Base-by-base conservation (phyloP, 345 rosid species). In the Hirschfeldia incana region DNA sequence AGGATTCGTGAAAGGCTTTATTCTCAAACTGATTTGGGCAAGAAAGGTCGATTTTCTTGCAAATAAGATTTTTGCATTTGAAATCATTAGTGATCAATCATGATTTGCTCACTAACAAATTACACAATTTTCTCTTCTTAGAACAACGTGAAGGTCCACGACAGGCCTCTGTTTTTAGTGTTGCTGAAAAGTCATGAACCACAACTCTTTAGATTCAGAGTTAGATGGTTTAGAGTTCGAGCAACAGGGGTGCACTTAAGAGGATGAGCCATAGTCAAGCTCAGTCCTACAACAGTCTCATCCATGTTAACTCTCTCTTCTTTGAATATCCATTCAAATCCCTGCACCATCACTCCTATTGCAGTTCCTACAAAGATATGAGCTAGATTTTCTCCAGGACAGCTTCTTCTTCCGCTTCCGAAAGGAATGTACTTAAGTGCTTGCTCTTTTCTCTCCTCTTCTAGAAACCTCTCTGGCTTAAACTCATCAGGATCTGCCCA, bases 281-380 rank as follows among this genome's bases (percentile, higher is more conserved):
- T 17, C 10, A 76, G 1, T 58, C 79, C 79, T 12, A 4, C 7
- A 42, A 16, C 6, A 39, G 49, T 1, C 58, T 76, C 79, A 16
- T 67, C 67, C 68, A 30, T 39, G 11, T 28, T 34, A 59, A 91
- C 21, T 42, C 64, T 57, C 33, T 88, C 84, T 0, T 28, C 12
- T 71, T 84, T 53, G 88, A 86, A 27, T 86, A 84, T 59, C 91
- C 79, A 69, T 6, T 69, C 73, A 69, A 69, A 69, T 4, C 73
- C 17, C 3, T 69, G 73, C 65, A 84, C 83, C 39, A 82, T 86
- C 67, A 10, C n/a, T 32, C 73, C 73, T 2, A 69, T 16, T 0
- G 63, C 73, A n/a, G 65, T 70, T 70, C 63, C 63, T 26, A 58
- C 26, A 58, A 58, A 58, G 61, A 57, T 21, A 57, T 8, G 8